phyloP scores from a whole-genome alignment of 495 filamentous ascomycete genomes.

The Pseudomonodictys pantanalensis region DNA sequence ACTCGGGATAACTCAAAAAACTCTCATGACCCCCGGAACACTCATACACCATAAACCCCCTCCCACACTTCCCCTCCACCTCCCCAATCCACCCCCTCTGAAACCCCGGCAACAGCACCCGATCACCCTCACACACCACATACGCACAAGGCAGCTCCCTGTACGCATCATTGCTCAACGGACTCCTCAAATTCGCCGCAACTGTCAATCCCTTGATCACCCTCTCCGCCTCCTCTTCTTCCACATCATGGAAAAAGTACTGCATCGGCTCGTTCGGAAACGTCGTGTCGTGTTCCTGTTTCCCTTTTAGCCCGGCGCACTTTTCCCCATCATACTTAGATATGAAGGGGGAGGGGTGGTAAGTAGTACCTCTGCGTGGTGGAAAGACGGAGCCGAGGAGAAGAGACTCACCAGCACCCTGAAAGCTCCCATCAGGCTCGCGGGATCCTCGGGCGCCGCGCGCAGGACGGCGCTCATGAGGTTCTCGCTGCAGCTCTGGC shows the following conservation, averaged over 20 bases:
- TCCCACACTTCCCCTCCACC: neutral
- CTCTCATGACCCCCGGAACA: neutral
- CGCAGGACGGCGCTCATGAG: too few relatives aligned
- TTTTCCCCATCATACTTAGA: neutral
- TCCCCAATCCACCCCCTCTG: neutral
- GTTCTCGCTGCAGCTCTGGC: too few relatives aligned
- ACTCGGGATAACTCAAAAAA: neutral
- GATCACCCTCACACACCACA: constrained; percentile 38
- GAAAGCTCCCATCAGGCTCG: too few relatives aligned
- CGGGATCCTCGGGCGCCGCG: too few relatives aligned
- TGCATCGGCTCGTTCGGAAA: neutral
- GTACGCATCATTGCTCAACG: constrained; percentile 42
- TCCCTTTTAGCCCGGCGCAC: too few relatives aligned
- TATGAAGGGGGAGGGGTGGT: neutral
- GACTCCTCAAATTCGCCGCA: constrained; percentile 31
- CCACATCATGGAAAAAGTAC: constrained; percentile 15
- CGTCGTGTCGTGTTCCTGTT: neutral
- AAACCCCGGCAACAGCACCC: neutral
- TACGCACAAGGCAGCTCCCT: constrained; percentile 40
- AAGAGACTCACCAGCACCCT: too few relatives aligned
- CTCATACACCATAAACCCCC: neutral
- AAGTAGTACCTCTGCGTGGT: too few relatives aligned
- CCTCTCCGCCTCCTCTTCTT: neutral
- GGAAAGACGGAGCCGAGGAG: too few relatives aligned
- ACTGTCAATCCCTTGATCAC: constrained; percentile 36